Percentiles rank a stretch among this genome's conserved stretches.
These are phyloP conservation scores for Hemerocallis citrina DNA, from an alignment of 106 monocot genomes.

Conservation along the genomic window DNA sequence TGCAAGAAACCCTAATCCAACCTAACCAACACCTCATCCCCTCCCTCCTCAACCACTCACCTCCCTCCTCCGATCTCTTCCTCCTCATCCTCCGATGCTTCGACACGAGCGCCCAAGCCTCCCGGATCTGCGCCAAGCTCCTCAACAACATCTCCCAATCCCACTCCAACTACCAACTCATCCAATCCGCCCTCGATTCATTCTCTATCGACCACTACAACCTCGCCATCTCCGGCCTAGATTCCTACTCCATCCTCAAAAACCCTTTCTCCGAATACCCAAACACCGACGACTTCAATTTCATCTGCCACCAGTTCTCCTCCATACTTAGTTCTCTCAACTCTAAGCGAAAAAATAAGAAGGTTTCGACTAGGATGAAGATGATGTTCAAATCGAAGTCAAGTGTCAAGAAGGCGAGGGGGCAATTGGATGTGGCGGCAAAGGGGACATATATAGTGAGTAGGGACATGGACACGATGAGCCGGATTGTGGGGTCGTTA, in stretches of 20 bases:
- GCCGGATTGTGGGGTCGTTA: slow-evolving; percentile 18
- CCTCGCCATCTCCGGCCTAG: slow-evolving; percentile 7
- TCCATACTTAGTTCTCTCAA: slow-evolving; percentile 8
- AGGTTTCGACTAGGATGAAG: slow-evolving; percentile 14
- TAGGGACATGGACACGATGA: slow-evolving; percentile 29
- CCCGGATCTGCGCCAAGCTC: slow-evolving; percentile 10
- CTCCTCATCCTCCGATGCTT: slow-evolving; percentile 11
- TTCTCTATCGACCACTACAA: neutral
- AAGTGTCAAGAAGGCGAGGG: slow-evolving; percentile 6
- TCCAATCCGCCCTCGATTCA: slow-evolving; percentile 7
- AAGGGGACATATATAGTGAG: slow-evolving; percentile 36
- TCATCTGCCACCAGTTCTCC: neutral
- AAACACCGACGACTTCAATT: slow-evolving; percentile 10
- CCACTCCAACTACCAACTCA: slow-evolving; percentile 5
- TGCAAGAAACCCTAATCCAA: slow-evolving; percentile 2
- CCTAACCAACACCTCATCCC: slow-evolving; percentile 16
- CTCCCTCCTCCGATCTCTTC: slow-evolving; percentile 4
- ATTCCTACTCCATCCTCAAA: slow-evolving; percentile 1
- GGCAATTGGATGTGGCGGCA: slow-evolving; percentile 19
- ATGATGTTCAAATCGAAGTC: slow-evolving; percentile 4
- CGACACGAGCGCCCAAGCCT: slow-evolving; percentile 17
- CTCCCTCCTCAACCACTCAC: slow-evolving; percentile 10
- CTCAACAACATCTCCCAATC: slow-evolving; percentile 15
- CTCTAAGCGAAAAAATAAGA: slow-evolving; percentile 13
- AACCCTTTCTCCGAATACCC: slow-evolving; percentile 19